A percentile compares a stretch with the other conserved stretches of the same genome.
Conservation (phyloP, 371 early-diverging fungal genomes). For the Apophysomyces elegans region DNA sequence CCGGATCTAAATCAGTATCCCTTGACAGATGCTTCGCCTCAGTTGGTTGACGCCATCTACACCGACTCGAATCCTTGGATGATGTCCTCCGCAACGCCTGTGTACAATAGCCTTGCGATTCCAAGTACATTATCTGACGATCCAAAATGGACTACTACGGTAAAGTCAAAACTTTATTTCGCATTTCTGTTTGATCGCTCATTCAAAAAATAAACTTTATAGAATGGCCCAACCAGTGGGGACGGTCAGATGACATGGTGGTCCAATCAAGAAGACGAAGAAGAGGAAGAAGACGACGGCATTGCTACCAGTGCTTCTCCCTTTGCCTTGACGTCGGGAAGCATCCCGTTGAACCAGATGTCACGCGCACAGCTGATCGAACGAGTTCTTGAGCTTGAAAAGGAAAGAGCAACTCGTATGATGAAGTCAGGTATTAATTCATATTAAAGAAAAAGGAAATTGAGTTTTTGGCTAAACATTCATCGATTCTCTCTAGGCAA, state of each 20-base stretch:
- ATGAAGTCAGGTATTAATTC: slow-evolving; percentile 2
- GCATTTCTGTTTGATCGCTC: background rate
- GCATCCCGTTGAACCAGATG: slow-evolving; percentile 5
- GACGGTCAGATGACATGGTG: slow-evolving; percentile 8
- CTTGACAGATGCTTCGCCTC: background rate
- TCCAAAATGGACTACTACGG: slow-evolving; percentile 6
- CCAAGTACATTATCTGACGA: background rate
- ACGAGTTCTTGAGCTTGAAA: slow-evolving; percentile 39
- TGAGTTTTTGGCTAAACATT: background rate
- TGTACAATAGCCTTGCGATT: slow-evolving; percentile 5
- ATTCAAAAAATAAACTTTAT: background rate
- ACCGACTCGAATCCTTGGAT: background rate
- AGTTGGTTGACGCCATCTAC: slow-evolving; percentile 3
- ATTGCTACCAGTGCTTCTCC: background rate
- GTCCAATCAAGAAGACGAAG: slow-evolving; percentile 5
- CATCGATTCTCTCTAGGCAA: slow-evolving; percentile 1
- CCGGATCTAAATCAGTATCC: slow-evolving; percentile 1
- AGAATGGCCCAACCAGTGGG: slow-evolving; percentile 10
- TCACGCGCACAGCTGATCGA: slow-evolving; percentile 39
- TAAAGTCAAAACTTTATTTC: background rate
- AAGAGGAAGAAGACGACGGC: background rate
- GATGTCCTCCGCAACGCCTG: background rate
- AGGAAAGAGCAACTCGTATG: slow-evolving; percentile 21
- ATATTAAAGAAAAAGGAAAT: slow-evolving; percentile 3
- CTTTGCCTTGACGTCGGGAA: slow-evolving; percentile 4